Conservation (phyloP, 75 land plant species). For the Selaginella tamariscina region DNA sequence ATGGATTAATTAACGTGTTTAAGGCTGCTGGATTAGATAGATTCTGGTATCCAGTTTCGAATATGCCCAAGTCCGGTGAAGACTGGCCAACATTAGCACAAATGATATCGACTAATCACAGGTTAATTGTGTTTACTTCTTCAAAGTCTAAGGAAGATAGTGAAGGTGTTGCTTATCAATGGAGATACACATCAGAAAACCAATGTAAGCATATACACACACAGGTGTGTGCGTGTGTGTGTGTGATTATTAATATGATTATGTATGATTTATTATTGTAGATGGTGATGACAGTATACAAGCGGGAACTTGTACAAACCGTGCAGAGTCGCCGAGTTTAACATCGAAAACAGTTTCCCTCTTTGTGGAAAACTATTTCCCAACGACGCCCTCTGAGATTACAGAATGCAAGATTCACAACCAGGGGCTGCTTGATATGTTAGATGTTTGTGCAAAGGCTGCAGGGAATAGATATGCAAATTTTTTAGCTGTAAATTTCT, state of each 20-base stretch:
- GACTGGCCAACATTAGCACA: constrained; percentile 69
- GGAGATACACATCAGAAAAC: constrained; percentile 64
- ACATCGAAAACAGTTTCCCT: constrained; percentile 32
- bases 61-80: constrained; percentile 58
- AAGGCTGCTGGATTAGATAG: constrained; percentile 46
- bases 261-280: constrained; percentile 14
- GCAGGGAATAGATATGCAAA: constrained; percentile 59
- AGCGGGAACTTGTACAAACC: constrained; percentile 44
- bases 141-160: constrained; percentile 42
- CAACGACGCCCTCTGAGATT: constrained; percentile 32
- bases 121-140: constrained; percentile 66
- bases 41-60: constrained; percentile 58
- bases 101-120: constrained; percentile 50
- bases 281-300: constrained; percentile 85
- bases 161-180: constrained; percentile 74
- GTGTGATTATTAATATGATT: not conserved
- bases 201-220: constrained; percentile 46
- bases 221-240: not conserved
- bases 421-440: constrained; percentile 36
- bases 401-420: constrained; percentile 62
- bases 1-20: constrained; percentile 60
- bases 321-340: constrained; percentile 41
- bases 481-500: constrained; percentile 68
- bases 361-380: constrained; percentile 57
- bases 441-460: constrained; percentile 49